Evolutionary conservation across 1,139 yeast genomes (phyloP), one percentile per base, ranked within the genome.

Genomic region (Meyerozyma elateridarum): DNA sequence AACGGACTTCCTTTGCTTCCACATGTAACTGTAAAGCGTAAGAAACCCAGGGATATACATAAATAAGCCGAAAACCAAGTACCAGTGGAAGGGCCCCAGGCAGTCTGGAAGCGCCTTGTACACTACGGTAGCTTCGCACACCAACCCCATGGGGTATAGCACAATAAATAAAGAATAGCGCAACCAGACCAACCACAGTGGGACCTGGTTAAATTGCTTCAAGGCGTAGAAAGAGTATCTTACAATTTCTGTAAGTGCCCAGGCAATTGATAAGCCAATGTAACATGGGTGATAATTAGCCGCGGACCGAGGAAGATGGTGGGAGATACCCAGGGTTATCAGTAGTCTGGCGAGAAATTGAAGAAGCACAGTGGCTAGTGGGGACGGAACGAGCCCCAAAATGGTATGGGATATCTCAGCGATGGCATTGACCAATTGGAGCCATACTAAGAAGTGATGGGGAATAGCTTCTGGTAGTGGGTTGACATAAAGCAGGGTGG

Each of bases 1-100:
- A 25, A 16, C 6, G 16, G 29, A 32, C 40, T 52, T 56, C 12
- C 36, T 30, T 35, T 61, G 69, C 28, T 38, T 46, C 31, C 54
- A 49, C 69, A 63, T 61, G 40, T 62, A 51, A n/a, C 45, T 35
- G 39, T 61, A 62, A 24, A 63, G 45, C 15, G 42, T 31, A 19
- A 48, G 33, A 35, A 63, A 59, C 3, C 69, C 69, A 1, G 69
- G 70, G 4, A 61, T 25, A 34, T 63, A 63, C 36, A 52, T 32
- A 3, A 38, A 26, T 38, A 63, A 43, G 4, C 59, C 66, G 30
- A 57, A 45, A 6, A 48, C 35, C 25, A 62, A 49, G 33, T 60
- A 59, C 33, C 45, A 46, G 37, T 50, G 49, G 36, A 44, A 48
- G 11, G 30, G 14, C 3, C 45, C 44, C 11, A 29, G 13, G 3